Base-by-base conservation (phyloP, 139 green algal genomes). In the Deuterostichococcus epilithicus region DNA sequence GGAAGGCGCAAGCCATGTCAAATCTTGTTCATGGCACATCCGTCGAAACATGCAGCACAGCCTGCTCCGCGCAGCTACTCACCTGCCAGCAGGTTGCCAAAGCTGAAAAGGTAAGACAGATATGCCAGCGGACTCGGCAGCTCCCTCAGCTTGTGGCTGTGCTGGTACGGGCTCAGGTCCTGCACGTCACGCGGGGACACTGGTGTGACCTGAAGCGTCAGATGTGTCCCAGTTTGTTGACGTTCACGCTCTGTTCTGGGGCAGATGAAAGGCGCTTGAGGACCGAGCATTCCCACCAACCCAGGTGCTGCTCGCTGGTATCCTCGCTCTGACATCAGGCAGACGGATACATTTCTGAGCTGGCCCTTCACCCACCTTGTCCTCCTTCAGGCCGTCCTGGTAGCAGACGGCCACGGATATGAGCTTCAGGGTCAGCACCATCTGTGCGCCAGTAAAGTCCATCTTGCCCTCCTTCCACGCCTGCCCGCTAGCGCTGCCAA, bases 351-450 rank as follows among this genome's bases (percentile, higher is more conserved):
- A 52, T 52, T 13, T 13, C 42, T 52, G 42, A 69, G 63, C n/a
- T 32, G 18, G 63, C 36, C 70, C 23, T 42, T 10, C 3, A 35
- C 68, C 1, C 65, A 90, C 73, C 76, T 85, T 25, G 8, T 66
- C 35, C n/a, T 68, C 37, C 35, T 45, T 78, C 18, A 75, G 30
- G 5, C 85, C 80, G 66, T 89, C 84, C 45, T 84, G 80, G 74
- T 86, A 87, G 72, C 69, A 59, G 5, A 92, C 83, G 20, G 89
- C 91, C 32, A 91, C 68, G 18, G 88, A 86, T 28, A 97, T 92
- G 23, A 97, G 86, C 75, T 95, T 95, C 39, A 97, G 78, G 0
- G 91, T 90, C 2, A 94, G 82, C 66, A 97, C 88, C 93, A 97
- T 97, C 76, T 92, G 83, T 3, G 86, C 88, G 1, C 92, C 89